Base-by-base conservation (phyloP, 345 rosid species). In the Sisymbrium irio region DNA sequence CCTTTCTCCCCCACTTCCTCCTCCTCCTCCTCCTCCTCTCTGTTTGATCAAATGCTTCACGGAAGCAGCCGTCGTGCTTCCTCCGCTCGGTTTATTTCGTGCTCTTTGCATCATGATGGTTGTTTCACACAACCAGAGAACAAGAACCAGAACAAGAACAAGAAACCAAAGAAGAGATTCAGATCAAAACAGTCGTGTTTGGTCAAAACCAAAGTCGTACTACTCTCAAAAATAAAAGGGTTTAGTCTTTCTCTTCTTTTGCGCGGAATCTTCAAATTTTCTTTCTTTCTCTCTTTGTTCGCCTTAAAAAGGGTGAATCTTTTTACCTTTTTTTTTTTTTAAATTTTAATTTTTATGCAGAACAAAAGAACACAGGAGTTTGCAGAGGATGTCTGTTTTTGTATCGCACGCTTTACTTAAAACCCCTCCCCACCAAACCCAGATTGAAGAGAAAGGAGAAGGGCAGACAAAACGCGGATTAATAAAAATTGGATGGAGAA, bases 361-460 rank as follows among this genome's bases (percentile, higher is more conserved):
- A 37, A 74, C 11, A 57, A 55, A 83, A 82, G 76, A 77, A 82
- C 83, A 67, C 70, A 72, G 82, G 75, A 68, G 73, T 41, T 22
- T 56, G 73, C 89, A 85, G 91, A 86, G 90, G 77, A 72, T 77
- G 93, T 88, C 88, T 81, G 82, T 74, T 69, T 75, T 55, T 32
- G 15, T 75, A 62, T 44, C 27, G 64, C 74, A 76, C 79, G 79
- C 75, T 69, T 75, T 25, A 68, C 63, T 75, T 75, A 47, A 74
- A 74, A 47, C n/a, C 70, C 35, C 57, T 6, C 32, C 65, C 22
- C 62, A 74, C 78, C 78, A 67, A 59, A 74, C 73, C 51, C 78
- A 49, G 61, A 59, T 49, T 74, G 72, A 59, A 74, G 72, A 65
- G 77, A 74, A 57, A 67, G 61, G 61, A 39, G 36, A 20, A 30